Conservation (phyloP, 768 basidiomycete genomes). For the Suillus variegatus region DNA sequence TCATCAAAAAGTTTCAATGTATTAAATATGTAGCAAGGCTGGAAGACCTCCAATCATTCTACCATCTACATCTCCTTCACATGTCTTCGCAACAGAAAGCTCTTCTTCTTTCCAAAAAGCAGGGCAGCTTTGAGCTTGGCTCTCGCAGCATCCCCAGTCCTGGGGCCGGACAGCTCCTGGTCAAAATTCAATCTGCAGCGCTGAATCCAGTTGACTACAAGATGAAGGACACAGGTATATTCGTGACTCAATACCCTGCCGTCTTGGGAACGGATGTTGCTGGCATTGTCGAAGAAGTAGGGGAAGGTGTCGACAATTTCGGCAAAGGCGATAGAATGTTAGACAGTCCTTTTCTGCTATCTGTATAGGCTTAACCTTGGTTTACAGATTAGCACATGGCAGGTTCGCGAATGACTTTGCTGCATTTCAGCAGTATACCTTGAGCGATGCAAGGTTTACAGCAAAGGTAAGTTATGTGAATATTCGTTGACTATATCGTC, state of each 20-base stretch:
- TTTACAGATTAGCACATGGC: slow-evolving; percentile 26
- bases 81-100: slow-evolving; percentile 34
- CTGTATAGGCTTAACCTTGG: slow-evolving; percentile 19
- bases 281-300: slow-evolving; percentile 42
- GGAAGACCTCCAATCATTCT: no score
- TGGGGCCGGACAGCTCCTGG: slow-evolving; percentile 40
- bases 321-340: slow-evolving; percentile 44
- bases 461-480: slow-evolving; percentile 35
- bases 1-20: no score
- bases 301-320: slow-evolving; percentile 36
- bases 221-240: slow-evolving; percentile 32
- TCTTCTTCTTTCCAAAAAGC: slow-evolving; percentile 25
- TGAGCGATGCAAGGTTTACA: slow-evolving; percentile 32
- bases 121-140: slow-evolving; percentile 31
- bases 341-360: slow-evolving; percentile 10
- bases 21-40: no score
- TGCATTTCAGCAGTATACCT: slow-evolving; percentile 43
- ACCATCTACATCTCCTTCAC: no score
- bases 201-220: slow-evolving; percentile 52
- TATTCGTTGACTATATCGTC: not conserved
- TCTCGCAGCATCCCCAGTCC: slow-evolving; percentile 33
- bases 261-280: slow-evolving; percentile 16
- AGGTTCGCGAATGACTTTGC: slow-evolving; percentile 21
- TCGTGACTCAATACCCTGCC: slow-evolving; percentile 37
- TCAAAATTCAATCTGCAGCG: slow-evolving; percentile 39